phyloP scores from a whole-genome alignment of 2,329 filamentous ascomycete genomes.

The Dactylellina leptospora region DNA sequence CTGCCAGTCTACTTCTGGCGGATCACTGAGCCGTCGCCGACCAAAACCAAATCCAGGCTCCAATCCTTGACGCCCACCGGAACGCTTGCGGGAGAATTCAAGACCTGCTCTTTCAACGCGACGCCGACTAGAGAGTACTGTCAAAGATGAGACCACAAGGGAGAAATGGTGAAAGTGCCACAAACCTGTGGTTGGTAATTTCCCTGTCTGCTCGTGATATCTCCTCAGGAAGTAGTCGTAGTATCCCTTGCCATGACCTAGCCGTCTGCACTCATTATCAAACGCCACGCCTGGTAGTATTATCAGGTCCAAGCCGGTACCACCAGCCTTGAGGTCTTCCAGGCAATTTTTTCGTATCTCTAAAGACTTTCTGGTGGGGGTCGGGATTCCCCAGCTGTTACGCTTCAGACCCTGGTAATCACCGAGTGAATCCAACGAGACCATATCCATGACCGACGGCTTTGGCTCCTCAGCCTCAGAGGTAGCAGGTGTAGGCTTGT shows the following conservation, averaged over 20 bases:
- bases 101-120: constrained; percentile 84
- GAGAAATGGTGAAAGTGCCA: constrained; percentile 45
- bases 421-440: constrained; percentile 74
- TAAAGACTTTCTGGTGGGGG: constrained; percentile 73
- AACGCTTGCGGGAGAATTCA: constrained; percentile 66
- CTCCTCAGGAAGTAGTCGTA: constrained; percentile 92
- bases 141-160: constrained; percentile 62
- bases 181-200: constrained; percentile 68
- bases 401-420: constrained; percentile 80
- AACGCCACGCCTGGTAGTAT: constrained; percentile 94
- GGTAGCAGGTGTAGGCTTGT: constrained; percentile 60
- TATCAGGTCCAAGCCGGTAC: constrained; percentile 76
- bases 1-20: constrained; percentile 47
- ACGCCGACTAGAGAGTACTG: constrained; percentile 67
- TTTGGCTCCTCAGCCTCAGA: constrained; percentile 19
- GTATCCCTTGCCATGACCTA: constrained; percentile 95
- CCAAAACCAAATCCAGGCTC: constrained; percentile 56
- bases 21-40: constrained; percentile 57
- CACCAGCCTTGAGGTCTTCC: constrained; percentile 56
- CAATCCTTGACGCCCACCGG: constrained; percentile 64
- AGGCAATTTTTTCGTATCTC: constrained; percentile 69
- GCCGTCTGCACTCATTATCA: constrained; percentile 75
- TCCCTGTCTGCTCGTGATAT: constrained; percentile 66
- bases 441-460: constrained; percentile 84
- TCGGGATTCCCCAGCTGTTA: constrained; percentile 96